Evolutionary conservation across 2,329 filamentous ascomycete genomes (phyloP).

Genomic region (Trichoderma sp.): DNA sequence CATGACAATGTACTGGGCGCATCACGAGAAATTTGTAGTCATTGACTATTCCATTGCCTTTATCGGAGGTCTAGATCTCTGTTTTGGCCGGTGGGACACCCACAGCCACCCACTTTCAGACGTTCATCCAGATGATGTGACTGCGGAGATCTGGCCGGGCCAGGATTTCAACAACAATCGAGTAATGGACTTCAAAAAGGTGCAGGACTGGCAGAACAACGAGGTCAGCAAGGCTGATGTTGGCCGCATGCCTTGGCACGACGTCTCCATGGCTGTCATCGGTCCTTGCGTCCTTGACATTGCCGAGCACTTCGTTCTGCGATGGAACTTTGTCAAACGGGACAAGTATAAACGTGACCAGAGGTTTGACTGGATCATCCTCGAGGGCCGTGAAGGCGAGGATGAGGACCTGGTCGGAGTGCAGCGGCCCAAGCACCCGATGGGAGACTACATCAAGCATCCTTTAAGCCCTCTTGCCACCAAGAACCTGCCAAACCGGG

Average conservation of each 20-base stretch:
- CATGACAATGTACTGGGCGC: conserved; percentile 97
- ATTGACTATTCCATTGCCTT: conserved; percentile 91
- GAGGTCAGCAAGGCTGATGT: conserved; percentile 89
- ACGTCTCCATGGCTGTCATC: conserved; percentile 89
- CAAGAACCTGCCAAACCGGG: conserved; percentile 67
- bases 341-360: conserved; percentile 96
- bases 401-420: conserved; percentile 87
- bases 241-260: conserved; percentile 98
- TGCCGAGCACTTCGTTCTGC: conserved; percentile 89
- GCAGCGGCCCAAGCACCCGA: conserved; percentile 84
- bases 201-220: conserved; percentile 90
- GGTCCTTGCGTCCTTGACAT: conserved; percentile 92
- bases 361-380: conserved; percentile 79
- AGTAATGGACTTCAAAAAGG: conserved; percentile 92
- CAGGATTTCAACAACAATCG: conserved; percentile 99
- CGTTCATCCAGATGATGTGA: conserved; percentile 80
- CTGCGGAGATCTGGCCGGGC: conserved; percentile 86
- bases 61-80: conserved; percentile 91
- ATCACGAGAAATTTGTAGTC: conserved; percentile 97
- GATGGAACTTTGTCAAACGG: conserved; percentile 96
- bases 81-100: conserved; percentile 92
- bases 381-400: conserved; percentile 75
- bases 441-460: conserved; percentile 84
- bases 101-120: conserved; percentile 85
- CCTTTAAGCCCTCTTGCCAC: conserved; percentile 70